Evolutionary conservation across 2,329 filamentous ascomycete genomes (phyloP).

Genomic region (Penicillium polonicum): DNA sequence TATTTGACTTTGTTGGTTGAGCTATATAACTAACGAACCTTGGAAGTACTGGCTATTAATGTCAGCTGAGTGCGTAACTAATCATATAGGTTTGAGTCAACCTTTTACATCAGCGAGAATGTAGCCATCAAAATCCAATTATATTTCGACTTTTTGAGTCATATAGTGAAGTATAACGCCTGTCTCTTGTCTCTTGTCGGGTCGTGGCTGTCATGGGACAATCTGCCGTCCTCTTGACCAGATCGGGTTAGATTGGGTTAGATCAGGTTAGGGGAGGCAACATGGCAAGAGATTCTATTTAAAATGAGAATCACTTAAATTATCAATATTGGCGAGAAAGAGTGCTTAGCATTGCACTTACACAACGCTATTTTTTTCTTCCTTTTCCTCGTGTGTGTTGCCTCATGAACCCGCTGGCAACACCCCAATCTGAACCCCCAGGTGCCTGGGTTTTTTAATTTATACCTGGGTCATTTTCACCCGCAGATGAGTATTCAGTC

Average conservation of each 20-base stretch:
- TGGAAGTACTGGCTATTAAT: background rate
- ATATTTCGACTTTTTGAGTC: too few species aligned
- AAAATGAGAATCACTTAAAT: background rate
- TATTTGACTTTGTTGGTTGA: too few species aligned
- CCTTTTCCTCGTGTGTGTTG: background rate
- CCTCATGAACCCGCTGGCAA: background rate
- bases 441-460: background rate
- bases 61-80: background rate
- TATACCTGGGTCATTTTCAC: conserved; percentile 12
- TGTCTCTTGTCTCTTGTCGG: background rate
- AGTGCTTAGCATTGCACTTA: background rate
- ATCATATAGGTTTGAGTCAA: background rate
- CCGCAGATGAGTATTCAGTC: conserved; percentile 18
- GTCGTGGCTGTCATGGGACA: conserved; percentile 2
- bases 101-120: too few species aligned
- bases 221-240: background rate
- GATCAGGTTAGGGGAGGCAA: background rate
- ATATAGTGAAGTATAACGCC: background rate
- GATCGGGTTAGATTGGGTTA: conserved; percentile 1
- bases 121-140: too few species aligned
- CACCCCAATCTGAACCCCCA: background rate
- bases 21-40: too few species aligned
- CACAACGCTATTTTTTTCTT: background rate
- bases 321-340: too few species aligned
- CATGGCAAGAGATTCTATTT: background rate